Base-by-base conservation (phyloP, 23 red algal species). In the Gracilaria vermiculophylla region DNA sequence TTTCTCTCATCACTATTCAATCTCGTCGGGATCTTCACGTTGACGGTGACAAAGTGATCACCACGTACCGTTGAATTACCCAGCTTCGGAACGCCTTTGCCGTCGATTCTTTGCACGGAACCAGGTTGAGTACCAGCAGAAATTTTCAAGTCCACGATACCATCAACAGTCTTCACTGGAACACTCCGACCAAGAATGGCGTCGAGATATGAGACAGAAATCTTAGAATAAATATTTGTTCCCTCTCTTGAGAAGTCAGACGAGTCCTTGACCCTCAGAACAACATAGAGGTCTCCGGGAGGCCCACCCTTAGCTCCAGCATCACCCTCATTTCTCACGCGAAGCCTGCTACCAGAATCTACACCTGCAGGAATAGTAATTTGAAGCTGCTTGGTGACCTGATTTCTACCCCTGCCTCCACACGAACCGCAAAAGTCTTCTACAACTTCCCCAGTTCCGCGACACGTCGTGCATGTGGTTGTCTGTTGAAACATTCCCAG, bases 41-140 rank as follows among this genome's bases (percentile, higher is more conserved):
- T 88, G 40, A 99, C 76, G 2, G 87, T 99, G 3, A 99, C 83
- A 78, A 86, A 96, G 52, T 99, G 97, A 81, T 95, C 87, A 29
- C 97, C 97, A 31, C 97, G 45, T 19, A 81, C 58, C 16, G 54
- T 87, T 7, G 66, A 53, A 73, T 92, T 91, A 3, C 97, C 97
- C 45, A 99, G 86, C 80, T 99, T 99, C 13, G 97, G 97, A 65
- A 99, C 91, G 32, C 97, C 97, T 76, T 95, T 99, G 19, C 89
- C 93, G 17, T 76, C 58, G 60, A 99, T 99, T n/a, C 91, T 56
- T 28, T 95, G 55, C 40, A 94, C 91, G 11, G 90, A 82, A 19
- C 83, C 97, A 39, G 97, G 97, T 67, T 99, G 97, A 10, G 92
- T 95, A 35, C 97, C 97, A 6, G 92, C 19, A 33, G 83, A 61